Percentiles rank a stretch among this genome's conserved stretches.
Conservation (phyloP, 257 asterid species). For the Paulownia fortunei region DNA sequence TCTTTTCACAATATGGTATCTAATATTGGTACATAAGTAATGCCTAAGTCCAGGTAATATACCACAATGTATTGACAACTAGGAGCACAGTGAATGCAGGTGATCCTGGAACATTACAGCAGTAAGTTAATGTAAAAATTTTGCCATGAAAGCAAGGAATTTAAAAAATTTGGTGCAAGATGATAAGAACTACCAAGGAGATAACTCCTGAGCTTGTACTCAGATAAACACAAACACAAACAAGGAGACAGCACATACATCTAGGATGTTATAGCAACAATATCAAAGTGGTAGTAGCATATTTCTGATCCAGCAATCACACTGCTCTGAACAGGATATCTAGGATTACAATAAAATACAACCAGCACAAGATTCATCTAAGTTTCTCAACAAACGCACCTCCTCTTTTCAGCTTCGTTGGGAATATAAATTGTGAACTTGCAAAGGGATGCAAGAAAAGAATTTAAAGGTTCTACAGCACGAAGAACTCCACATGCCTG, state of each 20-base stretch:
- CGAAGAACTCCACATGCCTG: slow-evolving; percentile 99
- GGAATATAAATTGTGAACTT: slow-evolving; percentile 92
- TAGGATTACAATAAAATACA: slow-evolving; percentile 22
- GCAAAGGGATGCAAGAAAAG: slow-evolving; percentile 98
- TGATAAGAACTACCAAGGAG: background rate
- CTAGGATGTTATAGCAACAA: slow-evolving; percentile 7
- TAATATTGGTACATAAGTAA: background rate
- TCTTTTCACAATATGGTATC: background rate
- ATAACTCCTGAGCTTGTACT: background rate
- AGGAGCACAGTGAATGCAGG: background rate
- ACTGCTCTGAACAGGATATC: slow-evolving; percentile 6
- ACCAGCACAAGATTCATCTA: slow-evolving; percentile 24
- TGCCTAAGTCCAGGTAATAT: background rate
- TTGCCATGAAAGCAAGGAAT: slow-evolving; percentile 3
- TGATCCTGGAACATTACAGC: slow-evolving; percentile 11
- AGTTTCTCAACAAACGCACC: slow-evolving; percentile 53
- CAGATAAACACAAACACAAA: background rate
- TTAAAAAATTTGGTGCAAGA: too few relatives aligned
- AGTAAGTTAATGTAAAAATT: background rate
- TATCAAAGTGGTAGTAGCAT: background rate
- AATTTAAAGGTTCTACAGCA: slow-evolving; percentile 94
- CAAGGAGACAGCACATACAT: background rate
- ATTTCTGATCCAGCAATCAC: slow-evolving; percentile 10
- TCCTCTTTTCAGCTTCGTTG: slow-evolving; percentile 78
- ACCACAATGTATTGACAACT: background rate